Base-by-base conservation (phyloP, 345 rosid species). In the Bruguiera gymnorhiza region DNA sequence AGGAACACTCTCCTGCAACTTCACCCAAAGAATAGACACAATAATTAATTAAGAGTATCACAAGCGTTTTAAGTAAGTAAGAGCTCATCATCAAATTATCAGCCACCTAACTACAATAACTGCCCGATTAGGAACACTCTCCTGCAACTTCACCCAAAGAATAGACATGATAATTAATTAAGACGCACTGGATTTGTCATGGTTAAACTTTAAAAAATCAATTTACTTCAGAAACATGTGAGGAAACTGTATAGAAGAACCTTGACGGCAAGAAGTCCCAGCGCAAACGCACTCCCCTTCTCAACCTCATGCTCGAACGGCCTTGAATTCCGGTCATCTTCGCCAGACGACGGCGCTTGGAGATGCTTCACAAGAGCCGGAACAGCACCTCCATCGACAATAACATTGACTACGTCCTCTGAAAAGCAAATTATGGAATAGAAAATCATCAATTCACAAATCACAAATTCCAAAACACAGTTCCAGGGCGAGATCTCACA, bases 251-350 rank as follows among this genome's bases (percentile, higher is more conserved):
- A 52, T 1, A 64, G 52, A 63, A 61, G 27, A 36, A 88, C 99
- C 99, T 96, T 96, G 31, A 96, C 89, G 6, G 99, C 98, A 30
- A 96, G 98, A 70, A 92, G 90, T 30, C 99, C 99, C 50, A 96
- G 83, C 7, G 98, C 98, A 66, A 90, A 92, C 19, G 99, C 99
- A 72, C 99, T 87, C 77, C 94, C 97, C 81, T 96, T 96, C 90
- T 96, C 99, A 3, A 92, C 97, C 76, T 96, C 99, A 19, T 96
- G 99, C 79, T 96, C 97, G 57, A 80, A 92, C 66, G 97, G 98
- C 84, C 74, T 92, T 15, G 73, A 58, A 73, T 65, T 69, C 43
- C 69, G 54, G 26, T 81, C 96, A 52, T 71, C 84, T 56, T 87
- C 98, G 60, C 30, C 73, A 11, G 63, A 83, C 51, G 91, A 87